Evolutionary conservation across 2,329 filamentous ascomycete species (phyloP).

Genomic region (Pseudopithomyces chartarum): DNA sequence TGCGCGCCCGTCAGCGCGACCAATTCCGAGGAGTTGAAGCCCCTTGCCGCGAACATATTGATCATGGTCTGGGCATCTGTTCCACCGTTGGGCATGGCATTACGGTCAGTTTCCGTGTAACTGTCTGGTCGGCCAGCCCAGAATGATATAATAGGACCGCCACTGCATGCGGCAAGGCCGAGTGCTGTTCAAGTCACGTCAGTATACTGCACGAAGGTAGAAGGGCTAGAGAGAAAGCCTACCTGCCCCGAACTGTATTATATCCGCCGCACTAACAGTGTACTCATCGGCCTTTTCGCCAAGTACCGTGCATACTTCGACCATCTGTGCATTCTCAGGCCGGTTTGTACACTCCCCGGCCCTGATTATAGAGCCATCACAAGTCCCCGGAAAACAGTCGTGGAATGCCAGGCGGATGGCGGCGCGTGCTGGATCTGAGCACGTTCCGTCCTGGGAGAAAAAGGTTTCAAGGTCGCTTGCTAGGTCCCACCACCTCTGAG

Average conservation of each 20-base stretch:
- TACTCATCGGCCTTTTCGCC: conserved; percentile 44
- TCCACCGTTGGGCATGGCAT: conserved; percentile 9
- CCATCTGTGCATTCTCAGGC: conserved; percentile 48
- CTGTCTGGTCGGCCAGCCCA: conserved; percentile 15
- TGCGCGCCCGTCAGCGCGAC: conserved; percentile 30
- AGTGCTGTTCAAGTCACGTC: neutral
- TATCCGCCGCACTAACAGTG: conserved; percentile 16
- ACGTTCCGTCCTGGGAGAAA: conserved; percentile 2
- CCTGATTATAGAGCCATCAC: conserved; percentile 15
- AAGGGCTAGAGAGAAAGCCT: neutral
- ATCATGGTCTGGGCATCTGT: conserved; percentile 11
- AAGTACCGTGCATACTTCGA: conserved; percentile 43
- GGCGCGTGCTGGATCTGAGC: conserved; percentile 10
- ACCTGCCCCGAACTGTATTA: conserved; percentile 20
- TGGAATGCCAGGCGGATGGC: conserved; percentile 17
- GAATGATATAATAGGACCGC: conserved; percentile 7
- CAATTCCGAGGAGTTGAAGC: conserved; percentile 24
- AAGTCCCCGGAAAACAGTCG: conserved; percentile 10
- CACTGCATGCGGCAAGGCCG: conserved; percentile 12
- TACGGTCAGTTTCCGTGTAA: neutral
- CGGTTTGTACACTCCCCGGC: conserved; percentile 15
- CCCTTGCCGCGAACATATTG: conserved; percentile 21
- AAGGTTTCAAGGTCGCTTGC: neutral
- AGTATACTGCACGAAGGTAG: neutral
- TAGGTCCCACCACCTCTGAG: conserved; percentile 7